phyloP scores from a whole-genome alignment of 331 rosid species.

The Acacia pycnantha region DNA sequence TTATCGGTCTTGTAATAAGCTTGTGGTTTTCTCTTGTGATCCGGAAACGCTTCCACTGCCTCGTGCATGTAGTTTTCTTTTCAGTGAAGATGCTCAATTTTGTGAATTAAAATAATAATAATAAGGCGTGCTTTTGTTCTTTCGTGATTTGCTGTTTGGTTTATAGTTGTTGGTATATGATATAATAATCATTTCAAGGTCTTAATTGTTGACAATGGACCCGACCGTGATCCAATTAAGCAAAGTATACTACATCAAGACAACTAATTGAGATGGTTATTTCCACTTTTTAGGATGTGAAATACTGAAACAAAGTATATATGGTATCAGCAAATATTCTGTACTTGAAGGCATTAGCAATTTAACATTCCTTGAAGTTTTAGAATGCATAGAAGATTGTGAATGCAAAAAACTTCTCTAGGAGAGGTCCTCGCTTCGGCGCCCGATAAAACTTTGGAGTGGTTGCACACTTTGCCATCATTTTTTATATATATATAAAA shows the following conservation, averaged over 20 bases:
- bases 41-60: conserved; percentile 35
- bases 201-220: neutral
- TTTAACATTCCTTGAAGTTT: too few relatives aligned
- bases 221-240: neutral
- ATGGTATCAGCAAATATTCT: too few relatives aligned
- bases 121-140: conserved; percentile 20
- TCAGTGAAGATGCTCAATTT: conserved; percentile 30
- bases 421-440: too few relatives aligned
- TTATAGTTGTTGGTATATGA: neutral
- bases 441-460: too few relatives aligned
- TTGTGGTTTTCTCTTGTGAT: conserved; percentile 30
- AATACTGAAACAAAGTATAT: neutral
- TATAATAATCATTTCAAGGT: neutral
- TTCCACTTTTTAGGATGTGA: neutral
- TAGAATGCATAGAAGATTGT: neutral
- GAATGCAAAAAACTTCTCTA: too few relatives aligned
- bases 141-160: neutral
- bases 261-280: neutral
- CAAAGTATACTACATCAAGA: neutral
- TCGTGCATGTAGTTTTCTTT: conserved; percentile 22
- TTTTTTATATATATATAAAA: too few relatives aligned
- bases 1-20: conserved; percentile 39
- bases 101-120: conserved; percentile 28
- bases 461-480: too few relatives aligned
- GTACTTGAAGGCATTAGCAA: too few relatives aligned